These are phyloP conservation scores for Potentilla sterilis DNA, from an alignment of 306 rosid species.

Conservation along the genomic window DNA sequence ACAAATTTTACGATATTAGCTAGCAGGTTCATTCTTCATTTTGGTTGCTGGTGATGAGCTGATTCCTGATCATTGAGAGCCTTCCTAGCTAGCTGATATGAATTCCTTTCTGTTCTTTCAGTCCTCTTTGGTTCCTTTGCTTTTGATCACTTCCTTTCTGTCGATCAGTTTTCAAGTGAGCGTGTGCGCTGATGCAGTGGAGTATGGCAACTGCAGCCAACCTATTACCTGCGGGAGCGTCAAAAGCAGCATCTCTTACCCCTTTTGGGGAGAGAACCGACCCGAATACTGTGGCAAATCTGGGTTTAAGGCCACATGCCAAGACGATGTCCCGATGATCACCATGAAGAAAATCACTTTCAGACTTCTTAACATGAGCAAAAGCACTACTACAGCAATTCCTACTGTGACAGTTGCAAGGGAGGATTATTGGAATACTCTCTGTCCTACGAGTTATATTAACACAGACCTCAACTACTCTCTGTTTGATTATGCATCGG, in stretches of 20 bases:
- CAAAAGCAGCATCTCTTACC: conserved; percentile 7
- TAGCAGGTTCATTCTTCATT: not conserved
- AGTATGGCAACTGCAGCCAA: not conserved
- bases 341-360: not conserved
- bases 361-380: not conserved
- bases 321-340: rapidly evolving
- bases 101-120: not conserved
- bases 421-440: not conserved
- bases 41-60: not conserved
- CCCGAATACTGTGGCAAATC: conserved; percentile 21
- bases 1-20: not conserved
- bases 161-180: not conserved
- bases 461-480: not conserved
- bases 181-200: not conserved
- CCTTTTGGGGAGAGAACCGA: conserved; percentile 25
- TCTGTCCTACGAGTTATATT: not conserved
- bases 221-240: not conserved
- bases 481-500: not conserved
- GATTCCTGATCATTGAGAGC: not conserved
- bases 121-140: not conserved
- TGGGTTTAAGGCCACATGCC: not conserved
- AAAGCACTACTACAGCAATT: rapidly evolving
- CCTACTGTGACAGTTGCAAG: not conserved
- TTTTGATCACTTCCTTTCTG: conserved; percentile 3
- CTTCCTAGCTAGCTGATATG: not conserved